phyloP scores from a whole-genome alignment of 2,329 filamentous ascomycete genomes.

The Sarocladium brachiariae region DNA sequence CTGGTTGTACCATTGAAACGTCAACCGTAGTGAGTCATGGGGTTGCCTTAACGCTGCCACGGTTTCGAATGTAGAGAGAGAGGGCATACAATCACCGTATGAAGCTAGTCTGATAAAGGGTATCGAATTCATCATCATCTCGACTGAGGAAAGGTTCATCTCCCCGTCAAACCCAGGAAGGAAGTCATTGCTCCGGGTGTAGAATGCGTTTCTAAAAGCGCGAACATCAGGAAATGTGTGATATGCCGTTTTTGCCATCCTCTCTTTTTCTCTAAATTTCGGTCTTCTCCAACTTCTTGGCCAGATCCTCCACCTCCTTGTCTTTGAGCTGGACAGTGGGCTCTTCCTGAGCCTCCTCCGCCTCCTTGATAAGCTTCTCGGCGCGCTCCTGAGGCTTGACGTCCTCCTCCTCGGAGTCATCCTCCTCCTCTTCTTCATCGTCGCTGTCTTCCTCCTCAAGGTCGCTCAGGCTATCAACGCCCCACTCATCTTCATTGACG shows the following conservation, averaged over 20 bases:
- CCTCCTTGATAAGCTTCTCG: constrained; percentile 63
- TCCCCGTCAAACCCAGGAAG: neutral
- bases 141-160: neutral
- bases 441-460: constrained; percentile 70
- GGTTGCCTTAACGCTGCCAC: too few species aligned
- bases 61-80: too few species aligned
- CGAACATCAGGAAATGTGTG: constrained; percentile 15
- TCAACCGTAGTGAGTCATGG: too few species aligned
- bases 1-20: too few species aligned
- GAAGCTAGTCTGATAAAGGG: neutral
- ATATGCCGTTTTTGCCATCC: constrained; percentile 17
- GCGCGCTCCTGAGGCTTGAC: constrained; percentile 55
- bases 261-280: constrained; percentile 32
- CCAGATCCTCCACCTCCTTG: constrained; percentile 74
- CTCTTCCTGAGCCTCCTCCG: constrained; percentile 65
- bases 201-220: neutral
- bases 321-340: constrained; percentile 65
- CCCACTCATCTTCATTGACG: constrained; percentile 74
- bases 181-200: neutral
- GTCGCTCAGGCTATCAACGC: constrained; percentile 78
- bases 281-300: constrained; percentile 69
- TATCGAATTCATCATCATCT: constrained; percentile 10
- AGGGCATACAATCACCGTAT: too few species aligned
- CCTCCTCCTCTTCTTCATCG: constrained; percentile 62
- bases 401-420: constrained; percentile 62